Conservation (phyloP, 2,329 filamentous ascomycete genomes). For the Cryphonectria nitschkei region DNA sequence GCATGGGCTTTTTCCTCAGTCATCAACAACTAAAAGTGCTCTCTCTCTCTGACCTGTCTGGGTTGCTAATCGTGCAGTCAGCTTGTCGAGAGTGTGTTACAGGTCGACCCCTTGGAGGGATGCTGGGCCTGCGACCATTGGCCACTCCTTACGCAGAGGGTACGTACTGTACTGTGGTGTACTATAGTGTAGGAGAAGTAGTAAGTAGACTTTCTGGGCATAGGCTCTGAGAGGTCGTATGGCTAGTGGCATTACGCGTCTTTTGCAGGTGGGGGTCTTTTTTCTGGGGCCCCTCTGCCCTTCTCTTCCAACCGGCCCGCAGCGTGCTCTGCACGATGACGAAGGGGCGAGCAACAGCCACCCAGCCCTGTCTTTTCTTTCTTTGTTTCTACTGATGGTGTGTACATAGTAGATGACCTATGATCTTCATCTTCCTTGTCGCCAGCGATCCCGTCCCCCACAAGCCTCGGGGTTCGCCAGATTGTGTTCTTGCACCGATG, state of each 20-base stretch:
- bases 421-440: too few species aligned
- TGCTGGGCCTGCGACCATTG: background rate
- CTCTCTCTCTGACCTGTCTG: constrained; percentile 5
- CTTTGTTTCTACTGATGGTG: too few species aligned
- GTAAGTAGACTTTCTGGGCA: background rate
- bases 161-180: background rate
- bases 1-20: background rate
- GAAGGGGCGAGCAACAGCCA: constrained; percentile 17
- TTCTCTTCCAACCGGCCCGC: constrained; percentile 6
- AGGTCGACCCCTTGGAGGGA: background rate
- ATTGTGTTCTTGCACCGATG: background rate
- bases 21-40: background rate
- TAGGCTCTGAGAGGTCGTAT: background rate
- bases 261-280: constrained; percentile 13
- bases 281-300: constrained; percentile 4
- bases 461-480: background rate
- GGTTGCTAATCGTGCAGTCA: background rate
- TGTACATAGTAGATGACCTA: too few species aligned
- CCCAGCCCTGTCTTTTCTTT: background rate
- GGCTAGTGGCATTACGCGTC: constrained; percentile 24
- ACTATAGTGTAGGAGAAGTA: background rate
- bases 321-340: constrained; percentile 17
- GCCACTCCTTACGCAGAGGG: background rate
- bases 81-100: constrained; percentile 5
- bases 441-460: background rate